Evolutionary conservation across 176 grass and related monocot genomes (phyloP).

Genomic region (Otatea glauca): DNA sequence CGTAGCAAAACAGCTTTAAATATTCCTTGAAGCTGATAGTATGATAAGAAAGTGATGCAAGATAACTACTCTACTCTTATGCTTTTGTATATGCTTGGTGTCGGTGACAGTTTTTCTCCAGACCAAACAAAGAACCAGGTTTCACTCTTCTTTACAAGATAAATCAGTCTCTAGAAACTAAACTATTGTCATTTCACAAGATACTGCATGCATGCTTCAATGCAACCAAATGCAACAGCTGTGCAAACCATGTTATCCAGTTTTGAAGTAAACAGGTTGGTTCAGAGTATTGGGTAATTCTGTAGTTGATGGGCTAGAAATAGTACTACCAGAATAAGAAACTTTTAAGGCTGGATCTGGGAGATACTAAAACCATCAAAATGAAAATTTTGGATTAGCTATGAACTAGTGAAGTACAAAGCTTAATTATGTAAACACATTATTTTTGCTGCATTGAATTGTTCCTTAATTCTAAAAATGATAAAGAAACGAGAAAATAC

Average conservation of each 20-base stretch:
- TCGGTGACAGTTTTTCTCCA: background rate
- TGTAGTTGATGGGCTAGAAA: conserved; percentile 8
- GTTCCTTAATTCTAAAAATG: background rate
- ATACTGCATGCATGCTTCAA: background rate
- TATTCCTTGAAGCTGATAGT: background rate
- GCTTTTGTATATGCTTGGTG: conserved; percentile 12
- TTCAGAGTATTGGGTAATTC: background rate
- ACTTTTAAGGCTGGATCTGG: background rate
- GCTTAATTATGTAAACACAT: background rate
- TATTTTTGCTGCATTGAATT: background rate
- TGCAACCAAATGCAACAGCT: background rate
- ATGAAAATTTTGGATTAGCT: background rate
- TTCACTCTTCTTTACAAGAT: conserved; percentile 2
- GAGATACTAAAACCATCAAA: conserved; percentile 21
- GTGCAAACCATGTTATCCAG: background rate
- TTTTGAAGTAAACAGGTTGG: background rate
- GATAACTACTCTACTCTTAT: background rate
- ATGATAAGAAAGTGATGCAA: conserved; percentile 12
- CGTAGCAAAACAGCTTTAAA: background rate
- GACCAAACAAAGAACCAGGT: background rate
- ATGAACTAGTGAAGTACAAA: background rate
- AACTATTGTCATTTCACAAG: background rate
- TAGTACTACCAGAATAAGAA: conserved; percentile 1
- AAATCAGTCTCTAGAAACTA: conserved; percentile 20
- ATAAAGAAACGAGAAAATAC: background rate